phyloP scores from a whole-genome alignment of 2,329 filamentous ascomycete genomes.

The Sporothrix curviconia region DNA sequence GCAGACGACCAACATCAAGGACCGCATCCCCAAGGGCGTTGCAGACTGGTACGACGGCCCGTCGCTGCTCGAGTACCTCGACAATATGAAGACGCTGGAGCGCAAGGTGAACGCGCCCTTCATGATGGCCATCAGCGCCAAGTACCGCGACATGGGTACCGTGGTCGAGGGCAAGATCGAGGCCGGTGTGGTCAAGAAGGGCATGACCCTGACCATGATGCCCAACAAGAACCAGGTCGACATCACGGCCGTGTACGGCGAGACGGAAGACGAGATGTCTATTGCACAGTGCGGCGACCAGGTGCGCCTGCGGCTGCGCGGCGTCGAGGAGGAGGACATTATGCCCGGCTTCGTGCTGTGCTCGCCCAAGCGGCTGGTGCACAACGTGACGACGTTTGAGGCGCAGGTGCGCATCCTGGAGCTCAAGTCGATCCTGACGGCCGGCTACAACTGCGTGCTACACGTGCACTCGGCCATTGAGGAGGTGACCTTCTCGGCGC shows the following conservation, averaged over 20 bases:
- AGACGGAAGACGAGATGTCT: constrained; percentile 86
- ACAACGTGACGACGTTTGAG: constrained; percentile 84
- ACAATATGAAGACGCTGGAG: constrained; percentile 62
- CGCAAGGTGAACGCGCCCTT: constrained; percentile 98
- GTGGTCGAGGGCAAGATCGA: constrained; percentile 98
- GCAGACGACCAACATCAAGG: constrained; percentile 78
- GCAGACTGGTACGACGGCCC: constrained; percentile 83
- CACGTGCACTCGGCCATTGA: constrained; percentile 97
- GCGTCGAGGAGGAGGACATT: constrained; percentile 96
- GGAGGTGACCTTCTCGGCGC: constrained; percentile 83
- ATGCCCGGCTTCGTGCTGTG: constrained; percentile 93
- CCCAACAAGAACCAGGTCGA: constrained; percentile 79
- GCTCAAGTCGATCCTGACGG: constrained; percentile 85
- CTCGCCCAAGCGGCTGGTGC: constrained; percentile 86
- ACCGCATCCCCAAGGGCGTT: constrained; percentile 68
- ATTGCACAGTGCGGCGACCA: constrained; percentile 89
- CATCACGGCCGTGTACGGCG: constrained; percentile 81
- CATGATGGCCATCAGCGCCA: constrained; percentile 95
- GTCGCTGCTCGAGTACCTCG: constrained; percentile 91
- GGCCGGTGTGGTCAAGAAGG: constrained; percentile 88
- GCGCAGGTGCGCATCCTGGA: constrained; percentile 95
- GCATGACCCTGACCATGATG: constrained; percentile 84
- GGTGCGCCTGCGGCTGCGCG: constrained; percentile 82
- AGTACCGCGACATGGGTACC: constrained; percentile 95
- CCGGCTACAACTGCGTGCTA: constrained; percentile 95